Conservation (phyloP, 208 protist species). For the Leishmania aethiopica region DNA sequence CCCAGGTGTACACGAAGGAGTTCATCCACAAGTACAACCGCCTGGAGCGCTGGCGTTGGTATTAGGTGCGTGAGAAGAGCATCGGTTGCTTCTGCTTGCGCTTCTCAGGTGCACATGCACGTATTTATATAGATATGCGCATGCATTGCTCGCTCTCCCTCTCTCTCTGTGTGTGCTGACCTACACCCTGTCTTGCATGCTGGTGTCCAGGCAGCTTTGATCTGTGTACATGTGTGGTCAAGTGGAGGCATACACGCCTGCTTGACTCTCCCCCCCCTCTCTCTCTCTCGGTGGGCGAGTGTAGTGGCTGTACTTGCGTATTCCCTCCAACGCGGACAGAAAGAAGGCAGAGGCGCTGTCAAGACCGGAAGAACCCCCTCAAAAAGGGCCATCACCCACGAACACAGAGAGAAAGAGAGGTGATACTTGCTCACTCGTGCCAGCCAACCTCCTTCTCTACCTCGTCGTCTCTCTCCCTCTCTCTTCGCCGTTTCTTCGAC, state of each 20-base stretch:
- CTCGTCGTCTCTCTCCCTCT: not conserved
- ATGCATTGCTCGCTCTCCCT: not conserved
- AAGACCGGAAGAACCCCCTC: not conserved
- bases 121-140: not conserved
- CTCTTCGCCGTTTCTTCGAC: not conserved
- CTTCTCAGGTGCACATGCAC: not conserved
- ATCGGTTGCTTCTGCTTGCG: conserved; percentile 11
- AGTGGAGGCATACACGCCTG: not conserved
- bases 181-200: not conserved
- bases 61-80: conserved; percentile 36
- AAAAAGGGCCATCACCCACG: not conserved
- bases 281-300: not conserved
- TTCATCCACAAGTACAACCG: conserved; percentile 93
- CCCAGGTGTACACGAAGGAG: conserved; percentile 91
- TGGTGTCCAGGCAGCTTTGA: not conserved
- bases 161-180: not conserved
- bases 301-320: not conserved
- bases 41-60: conserved; percentile 91
- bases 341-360: not conserved
- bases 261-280: not conserved
- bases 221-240: not conserved
- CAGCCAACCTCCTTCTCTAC: not conserved
- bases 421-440: not conserved
- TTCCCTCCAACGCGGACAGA: not conserved
- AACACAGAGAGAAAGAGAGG: not conserved